Conservation (phyloP, 2,329 filamentous ascomycete species). For the Ophiosphaerella narmari region DNA sequence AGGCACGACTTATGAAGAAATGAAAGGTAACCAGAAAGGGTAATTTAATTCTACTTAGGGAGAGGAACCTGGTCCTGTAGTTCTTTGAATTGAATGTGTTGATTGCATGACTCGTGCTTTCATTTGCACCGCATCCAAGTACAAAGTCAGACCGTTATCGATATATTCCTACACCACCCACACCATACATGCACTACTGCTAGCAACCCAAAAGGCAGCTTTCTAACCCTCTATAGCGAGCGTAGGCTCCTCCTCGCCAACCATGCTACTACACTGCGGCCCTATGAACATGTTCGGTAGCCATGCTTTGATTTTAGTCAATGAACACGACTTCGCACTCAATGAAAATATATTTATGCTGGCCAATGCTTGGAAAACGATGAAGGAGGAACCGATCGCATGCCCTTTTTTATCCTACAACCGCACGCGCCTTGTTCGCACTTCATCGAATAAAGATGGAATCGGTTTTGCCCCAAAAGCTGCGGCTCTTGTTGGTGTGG, state of each 20-base stretch:
- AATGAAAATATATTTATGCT: conserved; percentile 8
- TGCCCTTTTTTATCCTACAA: conserved; percentile 28
- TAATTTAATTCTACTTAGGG: too few relatives aligned
- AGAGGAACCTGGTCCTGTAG: too few relatives aligned
- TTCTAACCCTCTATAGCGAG: background rate
- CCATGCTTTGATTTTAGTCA: conserved; percentile 1
- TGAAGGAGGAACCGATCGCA: background rate
- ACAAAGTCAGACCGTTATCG: background rate
- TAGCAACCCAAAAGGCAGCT: background rate
- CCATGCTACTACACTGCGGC: background rate
- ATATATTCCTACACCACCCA: background rate
- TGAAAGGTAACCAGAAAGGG: too few relatives aligned
- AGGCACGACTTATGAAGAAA: too few relatives aligned
- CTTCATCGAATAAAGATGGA: conserved; percentile 64
- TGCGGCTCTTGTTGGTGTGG: conserved; percentile 65
- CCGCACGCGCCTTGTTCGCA: background rate
- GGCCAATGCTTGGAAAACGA: conserved; percentile 6
- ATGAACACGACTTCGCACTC: conserved; percentile 8
- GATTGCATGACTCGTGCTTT: too few relatives aligned
- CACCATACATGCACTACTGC: background rate
- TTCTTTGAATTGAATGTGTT: too few relatives aligned
- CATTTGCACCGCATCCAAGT: background rate
- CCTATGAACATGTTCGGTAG: conserved; percentile 3
- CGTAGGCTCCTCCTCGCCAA: background rate
- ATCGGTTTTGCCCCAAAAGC: conserved; percentile 64